Base-by-base conservation (phyloP, 371 early-diverging fungal species). In the Apophysomyces variabilis region DNA sequence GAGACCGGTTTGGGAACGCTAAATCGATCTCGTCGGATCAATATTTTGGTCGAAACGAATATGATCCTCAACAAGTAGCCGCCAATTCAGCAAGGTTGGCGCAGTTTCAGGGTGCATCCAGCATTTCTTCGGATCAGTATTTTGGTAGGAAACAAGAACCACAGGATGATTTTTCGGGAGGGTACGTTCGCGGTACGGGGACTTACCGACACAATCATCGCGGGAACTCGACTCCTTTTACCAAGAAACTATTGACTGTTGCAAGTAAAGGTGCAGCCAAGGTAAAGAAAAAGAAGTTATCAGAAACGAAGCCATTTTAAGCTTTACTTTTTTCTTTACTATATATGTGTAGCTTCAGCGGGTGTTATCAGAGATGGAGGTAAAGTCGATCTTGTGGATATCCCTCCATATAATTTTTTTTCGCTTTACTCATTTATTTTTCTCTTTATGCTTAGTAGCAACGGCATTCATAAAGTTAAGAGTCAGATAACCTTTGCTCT, bases 1-100 rank as follows among this genome's bases (percentile, higher is more conserved):
- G 85, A 41, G 85, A 86, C 38, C 83, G 83, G 66, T 96, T 96
- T 76, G 89, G 87, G 4, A 78, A 70, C 60, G 93, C 93, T 38
- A 94, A 93, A 70, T 79, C 90, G 12, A 94, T 96, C 61, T 92
- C 92, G 3, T 89, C 92, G 1, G 95, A 95, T 69, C 93, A 94
- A 79, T 96, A 91, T 77, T 96, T 96, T 85, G 90, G 87, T 7
- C 85, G 95, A 32, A 85, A 88, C 54, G 70, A 78, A 11, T 89
- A 89, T 57, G 84, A 85, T 64, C 79, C 80, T 38, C 68, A 71
- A 21, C 74, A 70, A 1, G 81, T 83, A 54, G 74, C 84, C 3
- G 89, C 89, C 61, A 85, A 87, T 35, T 71, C 76, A 26, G 79
- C 72, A 5, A 84, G 89, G 2, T 77, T 94, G n/a, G 80, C 82